Percentiles rank a stretch among this genome's conserved stretches.
phyloP scores from a whole-genome alignment of 441 rosid genomes.

The Sinapis alba region DNA sequence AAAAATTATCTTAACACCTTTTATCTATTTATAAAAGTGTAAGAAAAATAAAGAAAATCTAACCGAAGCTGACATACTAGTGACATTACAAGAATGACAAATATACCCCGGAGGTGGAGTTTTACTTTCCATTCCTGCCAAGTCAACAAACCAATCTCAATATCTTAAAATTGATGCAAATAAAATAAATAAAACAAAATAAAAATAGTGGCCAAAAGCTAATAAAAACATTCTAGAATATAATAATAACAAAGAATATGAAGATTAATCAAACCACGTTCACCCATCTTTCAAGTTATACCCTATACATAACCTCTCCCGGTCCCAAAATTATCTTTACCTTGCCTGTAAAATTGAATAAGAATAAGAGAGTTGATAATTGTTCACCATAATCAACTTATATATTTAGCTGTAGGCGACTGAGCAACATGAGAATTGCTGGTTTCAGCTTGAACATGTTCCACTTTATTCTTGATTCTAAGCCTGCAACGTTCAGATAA shows the following conservation, averaged over 20 bases:
- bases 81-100: conserved; percentile 89
- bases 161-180: conserved; percentile 6
- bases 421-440: conserved; percentile 53
- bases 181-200: background rate
- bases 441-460: conserved; percentile 53
- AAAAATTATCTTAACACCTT: conserved; percentile 11
- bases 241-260: background rate
- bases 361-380: background rate
- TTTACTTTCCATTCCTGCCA: conserved; percentile 86
- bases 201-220: too few species aligned
- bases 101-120: conserved; percentile 95
- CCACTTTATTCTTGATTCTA: conserved; percentile 55
- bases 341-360: conserved; percentile 61
- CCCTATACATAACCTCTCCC: conserved; percentile 98
- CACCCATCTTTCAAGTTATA: conserved; percentile 81
- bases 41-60: background rate
- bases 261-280: conserved; percentile 90
- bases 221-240: background rate
- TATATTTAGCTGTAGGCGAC: conserved; percentile 63
- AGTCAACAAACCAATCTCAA: conserved; percentile 37
- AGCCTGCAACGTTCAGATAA: conserved; percentile 56
- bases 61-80: conserved; percentile 56
- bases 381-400: conserved; percentile 44
- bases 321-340: conserved; percentile 71
- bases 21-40: background rate